A percentile compares a stretch with the other conserved stretches of the same genome.
Conservation (phyloP, 805 yeast genomes). For the Wickerhamomyces xylosicus region DNA sequence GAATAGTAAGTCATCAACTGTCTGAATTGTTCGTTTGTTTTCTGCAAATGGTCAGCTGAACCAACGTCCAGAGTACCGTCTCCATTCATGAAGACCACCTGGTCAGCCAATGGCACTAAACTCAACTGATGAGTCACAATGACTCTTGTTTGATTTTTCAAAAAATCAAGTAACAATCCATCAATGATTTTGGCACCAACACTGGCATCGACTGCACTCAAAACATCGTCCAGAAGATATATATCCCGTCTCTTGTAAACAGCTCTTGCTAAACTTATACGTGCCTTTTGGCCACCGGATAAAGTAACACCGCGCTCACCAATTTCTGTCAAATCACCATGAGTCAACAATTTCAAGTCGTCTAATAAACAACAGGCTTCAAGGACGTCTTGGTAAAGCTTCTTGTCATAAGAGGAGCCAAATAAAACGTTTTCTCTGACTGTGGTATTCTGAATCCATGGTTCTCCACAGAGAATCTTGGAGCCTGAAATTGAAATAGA, state of each 20-base stretch:
- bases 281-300: conserved; percentile 94
- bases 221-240: conserved; percentile 2
- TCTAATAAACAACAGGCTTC: conserved; percentile 74
- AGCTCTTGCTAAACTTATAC: conserved; percentile 86
- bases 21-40: too few relatives aligned
- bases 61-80: conserved; percentile 58
- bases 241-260: conserved; percentile 48
- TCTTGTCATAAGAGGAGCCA: conserved; percentile 71
- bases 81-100: conserved; percentile 47
- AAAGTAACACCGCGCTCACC: conserved; percentile 94
- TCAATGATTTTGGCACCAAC: conserved; percentile 69
- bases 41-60: conserved; percentile 42
- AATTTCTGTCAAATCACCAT: conserved; percentile 81
- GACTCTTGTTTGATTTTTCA: conserved; percentile 48
- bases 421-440: conserved; percentile 80
- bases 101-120: conserved; percentile 52
- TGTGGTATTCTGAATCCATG: conserved; percentile 93
- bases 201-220: background rate
- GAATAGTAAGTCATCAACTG: too few relatives aligned
- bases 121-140: conserved; percentile 76
- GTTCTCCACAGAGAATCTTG: conserved; percentile 35
- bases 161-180: conserved; percentile 45
- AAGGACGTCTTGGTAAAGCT: conserved; percentile 63
- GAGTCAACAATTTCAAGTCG: conserved; percentile 66
- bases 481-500: conserved; percentile 36